Evolutionary conservation across 2,329 filamentous ascomycete genomes (phyloP).

Genomic region (Cordyceps cicadae): DNA sequence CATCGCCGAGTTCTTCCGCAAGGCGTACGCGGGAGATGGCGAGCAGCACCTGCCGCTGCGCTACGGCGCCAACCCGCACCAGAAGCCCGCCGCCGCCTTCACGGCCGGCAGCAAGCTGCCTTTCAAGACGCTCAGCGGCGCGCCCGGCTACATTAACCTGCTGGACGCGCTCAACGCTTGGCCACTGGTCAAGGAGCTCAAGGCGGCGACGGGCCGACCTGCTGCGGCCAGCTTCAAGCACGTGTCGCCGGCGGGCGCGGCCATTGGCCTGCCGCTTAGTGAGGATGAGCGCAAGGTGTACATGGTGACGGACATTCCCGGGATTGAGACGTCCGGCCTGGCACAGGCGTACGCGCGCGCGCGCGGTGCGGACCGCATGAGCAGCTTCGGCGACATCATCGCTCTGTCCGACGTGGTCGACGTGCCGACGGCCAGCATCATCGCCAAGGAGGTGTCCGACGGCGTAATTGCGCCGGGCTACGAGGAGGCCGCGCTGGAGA

Average conservation of each 20-base stretch:
- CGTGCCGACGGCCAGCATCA: constrained; percentile 89
- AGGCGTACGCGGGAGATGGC: constrained; percentile 85
- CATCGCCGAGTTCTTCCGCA: constrained; percentile 95
- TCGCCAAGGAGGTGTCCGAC: constrained; percentile 95
- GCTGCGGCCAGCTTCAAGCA: constrained; percentile 99
- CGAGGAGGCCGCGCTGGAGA: constrained; percentile 74
- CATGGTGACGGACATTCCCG: constrained; percentile 92
- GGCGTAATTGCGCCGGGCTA: constrained; percentile 91
- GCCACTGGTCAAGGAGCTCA: constrained; percentile 94
- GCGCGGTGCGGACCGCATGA: constrained; percentile 95
- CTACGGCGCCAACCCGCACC: constrained; percentile 96
- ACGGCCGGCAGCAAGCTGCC: constrained; percentile 65
- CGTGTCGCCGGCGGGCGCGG: constrained; percentile 91
- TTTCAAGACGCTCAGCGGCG: constrained; percentile 87
- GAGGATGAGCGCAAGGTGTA: constrained; percentile 92
- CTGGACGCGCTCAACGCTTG: constrained; percentile 94
- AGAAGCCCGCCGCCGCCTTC: constrained; percentile 89
- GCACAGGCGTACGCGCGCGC: constrained; percentile 95
- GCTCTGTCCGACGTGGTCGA: constrained; percentile 88
- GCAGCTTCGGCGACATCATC: constrained; percentile 94
- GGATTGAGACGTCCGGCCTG: constrained; percentile 74
- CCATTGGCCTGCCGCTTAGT: constrained; percentile 80
- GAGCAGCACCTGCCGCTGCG: constrained; percentile 76
- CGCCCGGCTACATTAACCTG: constrained; percentile 95
- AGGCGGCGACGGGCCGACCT: constrained; percentile 74